Conservation (phyloP, 352 stramenopile species). For the Thalassiosira allenii region DNA sequence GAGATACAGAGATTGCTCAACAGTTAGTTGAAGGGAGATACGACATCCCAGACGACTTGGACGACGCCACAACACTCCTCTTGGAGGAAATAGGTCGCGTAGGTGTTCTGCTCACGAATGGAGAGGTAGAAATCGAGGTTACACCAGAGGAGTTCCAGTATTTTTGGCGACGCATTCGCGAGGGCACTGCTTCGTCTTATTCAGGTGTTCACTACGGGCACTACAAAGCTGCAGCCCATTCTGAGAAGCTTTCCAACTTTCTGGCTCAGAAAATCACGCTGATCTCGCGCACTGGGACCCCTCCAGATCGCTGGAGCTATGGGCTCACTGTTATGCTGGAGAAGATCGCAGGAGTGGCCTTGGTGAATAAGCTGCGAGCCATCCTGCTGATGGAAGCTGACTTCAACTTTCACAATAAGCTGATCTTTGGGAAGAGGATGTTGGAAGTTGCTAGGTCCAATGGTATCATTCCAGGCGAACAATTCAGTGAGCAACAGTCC, state of each 20-base stretch:
- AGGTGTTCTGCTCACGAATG: neutral
- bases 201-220: constrained; percentile 17
- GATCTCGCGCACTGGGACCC: neutral
- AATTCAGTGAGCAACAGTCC: constrained; percentile 13
- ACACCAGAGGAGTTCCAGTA: constrained; percentile 17
- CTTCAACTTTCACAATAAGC: constrained; percentile 45
- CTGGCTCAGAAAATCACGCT: constrained; percentile 1
- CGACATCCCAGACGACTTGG: neutral
- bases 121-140: neutral
- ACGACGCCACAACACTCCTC: neutral
- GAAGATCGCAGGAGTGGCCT: constrained; percentile 18
- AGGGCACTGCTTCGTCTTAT: constrained; percentile 2
- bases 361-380: constrained; percentile 40
- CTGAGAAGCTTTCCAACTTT: neutral
- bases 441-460: constrained; percentile 10
- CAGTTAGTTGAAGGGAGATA: constrained; percentile 17
- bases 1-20: constrained; percentile 5
- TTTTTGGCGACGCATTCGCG: constrained; percentile 2
- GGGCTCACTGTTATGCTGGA: constrained; percentile 30
- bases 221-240: constrained; percentile 1
- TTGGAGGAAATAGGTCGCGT: constrained; percentile 22
- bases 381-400: constrained; percentile 58
- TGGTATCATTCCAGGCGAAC: constrained; percentile 30
- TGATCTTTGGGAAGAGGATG: constrained; percentile 37
- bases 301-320: neutral